These are phyloP conservation scores for Yamadazyma kitorensis DNA, from an alignment of 805 yeast species.

Conservation along the genomic window DNA sequence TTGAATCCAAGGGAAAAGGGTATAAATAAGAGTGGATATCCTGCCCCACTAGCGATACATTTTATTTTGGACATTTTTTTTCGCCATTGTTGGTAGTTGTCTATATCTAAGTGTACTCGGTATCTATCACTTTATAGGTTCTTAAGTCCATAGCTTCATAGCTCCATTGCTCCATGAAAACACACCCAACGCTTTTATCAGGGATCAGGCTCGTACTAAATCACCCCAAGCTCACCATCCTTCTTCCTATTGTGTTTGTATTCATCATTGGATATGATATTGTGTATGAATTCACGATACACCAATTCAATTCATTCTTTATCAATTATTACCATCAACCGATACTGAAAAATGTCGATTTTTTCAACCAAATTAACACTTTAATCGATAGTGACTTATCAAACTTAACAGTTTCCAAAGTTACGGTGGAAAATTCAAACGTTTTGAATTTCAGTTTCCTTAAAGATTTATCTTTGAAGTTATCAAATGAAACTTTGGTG, in stretches of 20 bases:
- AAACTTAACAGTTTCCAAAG: slow-evolving; percentile 2
- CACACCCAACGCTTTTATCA: too few species aligned
- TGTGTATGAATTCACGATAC: slow-evolving; percentile 31
- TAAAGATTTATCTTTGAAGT: background rate
- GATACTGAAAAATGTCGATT: slow-evolving; percentile 1
- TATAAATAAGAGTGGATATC: too few species aligned
- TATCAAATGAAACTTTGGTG: background rate
- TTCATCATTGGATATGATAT: slow-evolving; percentile 35
- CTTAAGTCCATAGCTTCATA: too few species aligned
- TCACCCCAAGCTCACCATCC: slow-evolving; percentile 26
- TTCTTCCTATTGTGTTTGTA: slow-evolving; percentile 28
- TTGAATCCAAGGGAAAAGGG: too few species aligned
- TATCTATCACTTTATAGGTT: too few species aligned
- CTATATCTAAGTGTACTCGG: too few species aligned
- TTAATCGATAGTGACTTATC: slow-evolving; percentile 1
- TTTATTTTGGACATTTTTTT: too few species aligned
- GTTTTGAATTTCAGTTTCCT: slow-evolving; percentile 6
- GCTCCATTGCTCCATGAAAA: too few species aligned
- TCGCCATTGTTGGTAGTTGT: too few species aligned
- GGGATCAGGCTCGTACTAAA: slow-evolving; percentile 13
- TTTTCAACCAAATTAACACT: slow-evolving; percentile 1
- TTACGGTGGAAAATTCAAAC: slow-evolving; percentile 5
- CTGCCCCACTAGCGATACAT: too few species aligned
- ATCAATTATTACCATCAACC: slow-evolving; percentile 3
- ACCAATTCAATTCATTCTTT: slow-evolving; percentile 3